Base-by-base conservation (phyloP, 2,329 filamentous ascomycete genomes). In the Calonectria pseudoturangicola region DNA sequence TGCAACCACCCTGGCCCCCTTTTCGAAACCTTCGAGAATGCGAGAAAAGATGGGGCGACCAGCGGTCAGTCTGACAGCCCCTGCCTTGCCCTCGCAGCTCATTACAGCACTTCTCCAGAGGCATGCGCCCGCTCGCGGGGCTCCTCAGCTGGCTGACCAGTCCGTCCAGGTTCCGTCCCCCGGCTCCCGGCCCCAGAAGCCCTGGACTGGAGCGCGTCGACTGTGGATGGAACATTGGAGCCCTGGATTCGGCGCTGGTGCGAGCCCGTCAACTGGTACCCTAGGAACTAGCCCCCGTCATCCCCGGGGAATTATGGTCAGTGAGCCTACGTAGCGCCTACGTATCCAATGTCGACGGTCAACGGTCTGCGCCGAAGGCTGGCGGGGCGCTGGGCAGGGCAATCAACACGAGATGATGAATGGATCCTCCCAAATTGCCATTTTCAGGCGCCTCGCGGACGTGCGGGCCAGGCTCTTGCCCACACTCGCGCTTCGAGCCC, bases 11-110 rank as follows among this genome's bases (percentile, higher is more conserved):
- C 78, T 75, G 76, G 73, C 77, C 77, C 48, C 77, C 75, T 72
- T 80, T 80, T 80, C 78, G 79, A 80, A 80, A 79, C 77, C 79
- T 80, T 80, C 79, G 77, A 80, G 79, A 80, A 80, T 80, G 70
- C 75, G 66, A 74, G 66, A 72, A 79, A 73, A 79, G 75, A 72
- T 50, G 78, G 78, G 77, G 75, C 75, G 77, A 80, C 76, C 76
- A 74, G 79, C 79, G 79, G 79, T 80, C 78, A 80, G 73, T 71
- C 77, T 70, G 68, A 71, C 65, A 56, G 36, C 74, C 77, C 78
- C 72, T 79, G 73, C 66, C 60, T 56, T 69, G 67, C 51, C 67
- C 70, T 68, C 60, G 51, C 47, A 45, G 50, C 58, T 69, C 70
- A 70, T 73, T 75, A 73, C 73, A 70, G 70, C 75, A 68, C 30